Percentiles rank a stretch among this genome's conserved stretches.
phyloP scores from a whole-genome alignment of 2,329 filamentous ascomycete genomes.

The Penicillium sp. region DNA sequence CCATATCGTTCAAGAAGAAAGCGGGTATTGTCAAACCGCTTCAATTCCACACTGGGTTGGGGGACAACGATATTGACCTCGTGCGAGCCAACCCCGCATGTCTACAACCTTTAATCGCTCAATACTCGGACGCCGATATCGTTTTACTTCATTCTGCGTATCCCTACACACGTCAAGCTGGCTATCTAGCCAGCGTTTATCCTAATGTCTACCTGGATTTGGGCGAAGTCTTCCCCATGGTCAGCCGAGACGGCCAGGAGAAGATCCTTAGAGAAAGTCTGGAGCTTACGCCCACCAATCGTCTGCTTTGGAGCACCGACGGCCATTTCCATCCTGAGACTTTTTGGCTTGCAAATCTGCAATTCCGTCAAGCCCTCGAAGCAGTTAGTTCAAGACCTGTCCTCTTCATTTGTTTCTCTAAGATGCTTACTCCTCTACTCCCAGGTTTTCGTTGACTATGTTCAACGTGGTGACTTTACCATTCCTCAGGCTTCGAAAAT shows the following conservation, averaged over 20 bases:
- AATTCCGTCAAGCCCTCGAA: conserved; percentile 71
- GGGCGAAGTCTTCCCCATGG: conserved; percentile 77
- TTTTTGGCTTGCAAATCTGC: conserved; percentile 70
- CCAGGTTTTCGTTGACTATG: conserved; percentile 67
- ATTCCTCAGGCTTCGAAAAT: conserved; percentile 64
- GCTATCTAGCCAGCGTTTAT: conserved; percentile 76
- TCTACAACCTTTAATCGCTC: conserved; percentile 71
- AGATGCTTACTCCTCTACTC: background rate
- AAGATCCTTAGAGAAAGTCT: conserved; percentile 69
- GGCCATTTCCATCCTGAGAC: conserved; percentile 80
- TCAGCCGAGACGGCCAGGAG: conserved; percentile 76
- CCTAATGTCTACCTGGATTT: conserved; percentile 81
- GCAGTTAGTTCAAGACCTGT: conserved; percentile 50
- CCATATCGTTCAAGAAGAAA: conserved; percentile 52
- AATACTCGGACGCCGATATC: conserved; percentile 70
- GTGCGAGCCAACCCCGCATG: conserved; percentile 72
- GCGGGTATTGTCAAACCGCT: conserved; percentile 65
- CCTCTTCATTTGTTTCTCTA: background rate
- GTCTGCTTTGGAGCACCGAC: conserved; percentile 79
- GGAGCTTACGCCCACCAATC: conserved; percentile 73
- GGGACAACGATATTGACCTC: conserved; percentile 76
- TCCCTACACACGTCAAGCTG: conserved; percentile 76
- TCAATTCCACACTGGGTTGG: conserved; percentile 81
- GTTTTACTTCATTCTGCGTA: conserved; percentile 80
- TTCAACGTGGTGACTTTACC: conserved; percentile 64